Percentiles rank a stretch among this genome's conserved stretches.
These are phyloP conservation scores for Aspergillus puulaauensis DNA, from an alignment of 2,329 filamentous ascomycete species.

Conservation along the genomic window DNA sequence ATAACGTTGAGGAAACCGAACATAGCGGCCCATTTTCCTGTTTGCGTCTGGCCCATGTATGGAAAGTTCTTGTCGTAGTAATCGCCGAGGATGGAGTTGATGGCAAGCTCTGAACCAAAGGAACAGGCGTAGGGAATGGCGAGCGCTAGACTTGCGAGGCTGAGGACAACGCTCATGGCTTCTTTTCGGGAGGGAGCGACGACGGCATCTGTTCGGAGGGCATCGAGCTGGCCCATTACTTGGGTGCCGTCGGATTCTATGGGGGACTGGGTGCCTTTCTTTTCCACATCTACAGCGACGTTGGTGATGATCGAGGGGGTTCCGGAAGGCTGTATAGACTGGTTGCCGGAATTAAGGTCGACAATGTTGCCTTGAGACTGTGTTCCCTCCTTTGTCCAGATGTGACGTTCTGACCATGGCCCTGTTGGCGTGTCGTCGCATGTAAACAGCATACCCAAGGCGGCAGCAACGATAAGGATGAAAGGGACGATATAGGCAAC, in stretches of 20 bases:
- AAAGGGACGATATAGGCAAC: constrained; percentile 83
- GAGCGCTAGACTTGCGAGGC: constrained; percentile 55
- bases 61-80: constrained; percentile 61
- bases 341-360: constrained; percentile 26
- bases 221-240: constrained; percentile 49
- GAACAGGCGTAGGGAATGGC: constrained; percentile 59
- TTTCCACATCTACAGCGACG: constrained; percentile 30
- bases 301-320: constrained; percentile 28
- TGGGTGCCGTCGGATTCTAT: constrained; percentile 40
- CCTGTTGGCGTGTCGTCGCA: constrained; percentile 83
- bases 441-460: constrained; percentile 67
- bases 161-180: constrained; percentile 60
- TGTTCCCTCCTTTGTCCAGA: constrained; percentile 50
- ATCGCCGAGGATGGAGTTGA: constrained; percentile 60
- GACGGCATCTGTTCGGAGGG: constrained; percentile 59
- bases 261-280: constrained; percentile 28
- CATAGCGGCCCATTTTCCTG: constrained; percentile 58
- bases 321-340: constrained; percentile 22
- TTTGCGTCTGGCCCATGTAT: constrained; percentile 53
- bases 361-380: constrained; percentile 28
- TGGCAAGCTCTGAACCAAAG: constrained; percentile 60
- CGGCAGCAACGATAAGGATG: constrained; percentile 67
- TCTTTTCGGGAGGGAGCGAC: constrained; percentile 63
- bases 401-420: constrained; percentile 72
- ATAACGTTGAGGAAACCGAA: constrained; percentile 54